These are phyloP conservation scores for Ulota crispa DNA, from an alignment of 225 moss, liverwort and hornwort genomes.

Conservation along the genomic window DNA sequence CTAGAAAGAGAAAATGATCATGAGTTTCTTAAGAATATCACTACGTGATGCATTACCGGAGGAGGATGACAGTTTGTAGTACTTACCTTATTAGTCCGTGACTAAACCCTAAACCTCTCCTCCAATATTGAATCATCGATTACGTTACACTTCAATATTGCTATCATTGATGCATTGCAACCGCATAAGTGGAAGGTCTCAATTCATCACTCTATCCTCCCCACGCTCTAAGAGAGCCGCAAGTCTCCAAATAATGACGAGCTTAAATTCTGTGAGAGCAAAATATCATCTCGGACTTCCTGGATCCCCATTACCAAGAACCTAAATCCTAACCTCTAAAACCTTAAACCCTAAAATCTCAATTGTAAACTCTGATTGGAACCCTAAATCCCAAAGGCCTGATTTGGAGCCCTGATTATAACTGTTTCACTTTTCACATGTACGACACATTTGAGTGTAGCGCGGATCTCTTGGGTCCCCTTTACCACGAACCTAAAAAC, in stretches of 20 bases:
- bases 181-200: no score
- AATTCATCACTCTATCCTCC: not conserved
- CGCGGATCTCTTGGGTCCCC: not conserved
- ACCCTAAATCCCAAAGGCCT: not conserved
- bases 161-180: not conserved
- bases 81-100: not conserved
- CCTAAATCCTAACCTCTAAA: not conserved
- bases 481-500: not conserved
- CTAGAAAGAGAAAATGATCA: not conserved
- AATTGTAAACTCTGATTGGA: no score
- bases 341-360: no score
- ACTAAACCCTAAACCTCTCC: not conserved
- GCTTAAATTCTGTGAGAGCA: not conserved
- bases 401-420: not conserved
- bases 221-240: not conserved
- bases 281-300: not conserved
- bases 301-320: not conserved
- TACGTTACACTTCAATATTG: not conserved
- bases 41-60: not conserved
- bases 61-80: not conserved
- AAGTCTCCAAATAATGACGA: not conserved
- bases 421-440: not conserved
- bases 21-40: not conserved
- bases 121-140: not conserved
- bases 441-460: not conserved